A percentile compares a stretch with the other conserved stretches of the same genome.
Conservation (phyloP, 805 yeast species). For the Lachancea fermentati region DNA sequence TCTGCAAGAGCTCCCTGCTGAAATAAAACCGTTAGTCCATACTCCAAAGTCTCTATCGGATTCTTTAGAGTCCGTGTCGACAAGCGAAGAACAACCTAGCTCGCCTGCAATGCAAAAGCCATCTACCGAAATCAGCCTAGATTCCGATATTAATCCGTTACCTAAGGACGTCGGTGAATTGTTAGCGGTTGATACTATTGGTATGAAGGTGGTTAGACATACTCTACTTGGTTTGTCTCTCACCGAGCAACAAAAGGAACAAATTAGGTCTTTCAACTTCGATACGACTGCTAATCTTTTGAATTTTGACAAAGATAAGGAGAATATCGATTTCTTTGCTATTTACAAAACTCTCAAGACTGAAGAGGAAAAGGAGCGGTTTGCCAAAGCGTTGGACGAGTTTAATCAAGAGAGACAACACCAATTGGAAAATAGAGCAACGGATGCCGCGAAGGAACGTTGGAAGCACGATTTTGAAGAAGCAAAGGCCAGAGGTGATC, state of each 20-base stretch:
- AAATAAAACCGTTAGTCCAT: conserved; percentile 13
- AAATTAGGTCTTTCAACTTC: conserved; percentile 33
- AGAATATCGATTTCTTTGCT: conserved; percentile 56
- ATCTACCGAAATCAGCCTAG: conserved; percentile 19
- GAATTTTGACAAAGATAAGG: conserved; percentile 18
- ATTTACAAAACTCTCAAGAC: conserved; percentile 50
- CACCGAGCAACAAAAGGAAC: conserved; percentile 25
- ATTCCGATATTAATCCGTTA: conserved; percentile 36
- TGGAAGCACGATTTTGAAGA: conserved; percentile 84
- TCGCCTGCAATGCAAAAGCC: too few species aligned
- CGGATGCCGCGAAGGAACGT: conserved; percentile 79
- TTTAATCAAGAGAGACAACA: conserved; percentile 74
- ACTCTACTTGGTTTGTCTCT: conserved; percentile 50
- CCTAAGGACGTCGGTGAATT: conserved; percentile 52
- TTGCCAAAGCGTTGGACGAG: conserved; percentile 61
- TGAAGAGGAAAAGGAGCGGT: conserved; percentile 43
- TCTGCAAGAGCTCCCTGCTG: conserved; percentile 23
- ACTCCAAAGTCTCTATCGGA: neutral
- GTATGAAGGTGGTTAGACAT: conserved; percentile 73
- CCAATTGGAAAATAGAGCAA: conserved; percentile 64
- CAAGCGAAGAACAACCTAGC: conserved; percentile 11
- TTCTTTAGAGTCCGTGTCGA: neutral
- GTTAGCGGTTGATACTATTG: conserved; percentile 66
- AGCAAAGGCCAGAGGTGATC: conserved; percentile 51
- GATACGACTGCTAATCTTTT: conserved; percentile 34